Conservation (phyloP, 2,329 filamentous ascomycete genomes). For the Verticillium nubilum region DNA sequence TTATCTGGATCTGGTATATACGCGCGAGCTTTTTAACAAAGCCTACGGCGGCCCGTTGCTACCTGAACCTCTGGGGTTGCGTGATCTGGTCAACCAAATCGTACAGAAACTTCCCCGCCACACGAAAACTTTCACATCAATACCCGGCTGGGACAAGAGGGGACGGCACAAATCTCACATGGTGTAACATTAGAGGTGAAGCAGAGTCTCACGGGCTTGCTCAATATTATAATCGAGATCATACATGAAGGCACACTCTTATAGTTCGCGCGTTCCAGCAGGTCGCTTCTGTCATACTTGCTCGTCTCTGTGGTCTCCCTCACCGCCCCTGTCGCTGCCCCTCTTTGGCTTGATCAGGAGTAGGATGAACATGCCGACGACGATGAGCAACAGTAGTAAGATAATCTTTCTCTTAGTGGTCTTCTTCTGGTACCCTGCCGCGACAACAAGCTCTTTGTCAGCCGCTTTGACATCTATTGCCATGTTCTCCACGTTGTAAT, state of each 20-base stretch:
- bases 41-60: background rate
- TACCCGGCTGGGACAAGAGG: background rate
- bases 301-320: slow-evolving; percentile 3
- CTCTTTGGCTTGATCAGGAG: slow-evolving; percentile 73
- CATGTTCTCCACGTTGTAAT: slow-evolving; percentile 98
- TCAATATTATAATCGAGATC: slow-evolving; percentile 12
- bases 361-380: slow-evolving; percentile 82
- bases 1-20: background rate
- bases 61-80: background rate
- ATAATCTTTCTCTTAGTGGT: slow-evolving; percentile 91
- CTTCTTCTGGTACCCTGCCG: slow-evolving; percentile 82
- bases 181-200: background rate
- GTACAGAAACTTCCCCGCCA: background rate
- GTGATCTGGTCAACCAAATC: background rate
- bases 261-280: slow-evolving; percentile 11
- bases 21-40: background rate
- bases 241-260: slow-evolving; percentile 15
- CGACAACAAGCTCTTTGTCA: slow-evolving; percentile 84
- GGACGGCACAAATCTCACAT: background rate
- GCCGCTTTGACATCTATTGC: slow-evolving; percentile 87
- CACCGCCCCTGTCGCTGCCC: slow-evolving; percentile 17
- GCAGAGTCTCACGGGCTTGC: slow-evolving; percentile 1
- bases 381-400: slow-evolving; percentile 75
- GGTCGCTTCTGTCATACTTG: slow-evolving; percentile 17
- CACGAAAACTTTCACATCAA: background rate